Evolutionary conservation across 2,329 filamentous ascomycete species (phyloP).

Genomic region (Leptographium lundbergii): DNA sequence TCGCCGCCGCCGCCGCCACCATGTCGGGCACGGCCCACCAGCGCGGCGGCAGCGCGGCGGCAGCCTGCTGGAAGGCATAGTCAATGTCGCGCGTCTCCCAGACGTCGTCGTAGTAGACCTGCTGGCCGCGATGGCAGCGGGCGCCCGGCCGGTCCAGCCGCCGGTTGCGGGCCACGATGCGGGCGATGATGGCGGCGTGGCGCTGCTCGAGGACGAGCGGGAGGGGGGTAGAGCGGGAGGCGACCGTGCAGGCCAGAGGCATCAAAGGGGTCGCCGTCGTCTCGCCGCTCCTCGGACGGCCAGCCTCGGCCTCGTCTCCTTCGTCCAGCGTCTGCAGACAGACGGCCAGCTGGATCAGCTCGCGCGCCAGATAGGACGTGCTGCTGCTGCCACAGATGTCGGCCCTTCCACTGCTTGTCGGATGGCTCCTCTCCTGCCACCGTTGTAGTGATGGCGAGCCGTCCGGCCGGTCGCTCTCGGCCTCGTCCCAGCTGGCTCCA

Average conservation of each 20-base stretch:
- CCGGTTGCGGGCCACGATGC: conserved; percentile 25
- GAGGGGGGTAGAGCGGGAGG: neutral
- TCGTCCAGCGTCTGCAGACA: conserved; percentile 6
- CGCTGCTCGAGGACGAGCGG: conserved; percentile 19
- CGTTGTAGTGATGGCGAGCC: too few species aligned
- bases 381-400: neutral
- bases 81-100: conserved; percentile 20
- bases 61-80: conserved; percentile 18
- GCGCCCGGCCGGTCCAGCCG: conserved; percentile 10
- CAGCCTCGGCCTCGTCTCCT: neutral
- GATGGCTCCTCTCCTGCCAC: too few species aligned
- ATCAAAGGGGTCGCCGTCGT: neutral
- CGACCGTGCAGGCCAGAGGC: neutral
- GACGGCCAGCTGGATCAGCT: conserved; percentile 8
- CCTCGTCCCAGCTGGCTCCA: too few species aligned
- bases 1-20: too few species aligned
- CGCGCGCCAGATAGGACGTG: conserved; percentile 3
- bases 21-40: conserved; percentile 24
- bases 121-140: neutral
- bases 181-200: conserved; percentile 19
- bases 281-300: neutral
- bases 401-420: too few species aligned
- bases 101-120: conserved; percentile 12
- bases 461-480: too few species aligned
- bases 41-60: conserved; percentile 18